Percentiles rank a stretch among this genome's conserved stretches.
These are phyloP conservation scores for Arabidopsis lyrata DNA, from an alignment of 441 rosid species.

Conservation along the genomic window DNA sequence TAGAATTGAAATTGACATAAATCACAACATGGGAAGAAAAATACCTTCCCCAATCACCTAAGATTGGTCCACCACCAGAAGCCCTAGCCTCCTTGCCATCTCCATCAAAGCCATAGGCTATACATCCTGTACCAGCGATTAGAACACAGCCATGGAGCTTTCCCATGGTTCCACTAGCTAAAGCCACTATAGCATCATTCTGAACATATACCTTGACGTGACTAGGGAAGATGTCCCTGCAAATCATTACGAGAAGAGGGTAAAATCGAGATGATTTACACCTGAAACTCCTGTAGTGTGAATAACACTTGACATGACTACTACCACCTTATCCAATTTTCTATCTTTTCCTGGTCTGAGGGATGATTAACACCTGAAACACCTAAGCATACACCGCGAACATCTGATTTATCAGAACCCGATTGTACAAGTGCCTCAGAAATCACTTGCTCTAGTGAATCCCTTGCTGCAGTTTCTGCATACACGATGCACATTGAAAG, in stretches of 20 bases:
- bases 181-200: constrained; percentile 96
- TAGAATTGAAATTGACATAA: not conserved
- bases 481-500: constrained; percentile 35
- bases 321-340: constrained; percentile 81
- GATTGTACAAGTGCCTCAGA: constrained; percentile 80
- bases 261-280: not conserved
- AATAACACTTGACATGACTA: constrained; percentile 11
- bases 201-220: constrained; percentile 80
- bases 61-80: constrained; percentile 94
- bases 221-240: constrained; percentile 84
- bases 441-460: constrained; percentile 89
- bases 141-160: constrained; percentile 98
- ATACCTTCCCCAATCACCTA: constrained; percentile 98
- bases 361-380: constrained; percentile 97
- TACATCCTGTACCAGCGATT: constrained; percentile 96
- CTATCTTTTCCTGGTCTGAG: constrained; percentile 77
- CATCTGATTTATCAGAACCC: constrained; percentile 74
- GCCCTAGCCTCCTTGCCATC: constrained; percentile 94
- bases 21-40: not conserved
- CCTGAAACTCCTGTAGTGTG: constrained; percentile 1
- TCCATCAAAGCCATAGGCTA: constrained; percentile 91
- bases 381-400: constrained; percentile 90
- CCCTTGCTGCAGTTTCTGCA: constrained; percentile 83
- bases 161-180: constrained; percentile 97
- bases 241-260: constrained; percentile 25